These are phyloP conservation scores for Cyanidiococcus yangmingshanensis DNA, from an alignment of 23 red algal species.

Conservation along the genomic window DNA sequence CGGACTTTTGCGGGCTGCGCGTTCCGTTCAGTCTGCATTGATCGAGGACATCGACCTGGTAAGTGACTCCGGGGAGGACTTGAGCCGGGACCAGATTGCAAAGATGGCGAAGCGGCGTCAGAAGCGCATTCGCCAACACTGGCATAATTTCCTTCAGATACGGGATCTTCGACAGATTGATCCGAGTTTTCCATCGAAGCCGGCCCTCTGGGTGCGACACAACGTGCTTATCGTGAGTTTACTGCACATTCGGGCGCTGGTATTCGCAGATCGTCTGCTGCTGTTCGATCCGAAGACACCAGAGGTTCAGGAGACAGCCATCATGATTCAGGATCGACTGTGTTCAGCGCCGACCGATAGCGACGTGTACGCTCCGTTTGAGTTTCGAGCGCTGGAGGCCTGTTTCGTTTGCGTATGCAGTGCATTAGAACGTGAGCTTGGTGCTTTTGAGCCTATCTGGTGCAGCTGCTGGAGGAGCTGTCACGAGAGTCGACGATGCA, in stretches of 20 bases:
- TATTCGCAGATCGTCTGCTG: slow-evolving; percentile 61
- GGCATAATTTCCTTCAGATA: slow-evolving; percentile 2
- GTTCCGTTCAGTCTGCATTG: background rate
- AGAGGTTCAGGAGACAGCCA: background rate
- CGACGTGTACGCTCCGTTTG: slow-evolving; percentile 13
- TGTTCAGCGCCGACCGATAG: background rate
- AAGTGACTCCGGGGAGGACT: background rate
- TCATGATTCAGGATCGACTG: background rate
- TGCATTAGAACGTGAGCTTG: background rate
- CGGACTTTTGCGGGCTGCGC: background rate
- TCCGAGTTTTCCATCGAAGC: slow-evolving; percentile 64
- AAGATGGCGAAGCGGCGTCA: background rate
- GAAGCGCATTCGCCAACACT: background rate
- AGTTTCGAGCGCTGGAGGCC: slow-evolving; percentile 19
- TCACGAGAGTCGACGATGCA: background rate
- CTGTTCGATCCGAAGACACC: slow-evolving; percentile 46
- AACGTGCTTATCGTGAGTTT: slow-evolving; percentile 56
- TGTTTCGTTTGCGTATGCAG: background rate
- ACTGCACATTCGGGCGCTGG: slow-evolving; percentile 52
- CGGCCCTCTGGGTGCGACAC: slow-evolving; percentile 79
- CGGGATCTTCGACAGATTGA: slow-evolving; percentile 84
- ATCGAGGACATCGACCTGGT: background rate
- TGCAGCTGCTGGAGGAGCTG: background rate
- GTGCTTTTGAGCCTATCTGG: slow-evolving; percentile 6
- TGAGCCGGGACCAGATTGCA: background rate